Evolutionary conservation across 2,329 filamentous ascomycete genomes (phyloP).

Genomic region (Colletotrichum abscissum): DNA sequence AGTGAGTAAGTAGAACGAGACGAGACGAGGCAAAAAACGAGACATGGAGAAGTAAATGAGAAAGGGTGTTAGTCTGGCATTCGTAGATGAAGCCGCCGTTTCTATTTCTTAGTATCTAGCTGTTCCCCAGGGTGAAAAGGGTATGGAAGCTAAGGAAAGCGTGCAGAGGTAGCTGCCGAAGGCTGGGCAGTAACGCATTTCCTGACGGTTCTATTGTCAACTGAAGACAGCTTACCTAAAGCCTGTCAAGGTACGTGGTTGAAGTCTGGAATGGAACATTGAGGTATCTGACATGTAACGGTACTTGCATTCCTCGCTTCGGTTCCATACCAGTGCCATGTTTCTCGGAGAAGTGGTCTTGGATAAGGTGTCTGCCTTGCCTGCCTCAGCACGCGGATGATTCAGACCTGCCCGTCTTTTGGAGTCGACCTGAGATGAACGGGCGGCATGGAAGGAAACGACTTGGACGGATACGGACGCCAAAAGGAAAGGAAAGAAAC

Average conservation of each 20-base stretch:
- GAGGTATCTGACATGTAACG: neutral
- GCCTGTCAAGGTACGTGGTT: no score
- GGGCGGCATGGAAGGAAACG: conserved; percentile 3
- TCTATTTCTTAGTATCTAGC: neutral
- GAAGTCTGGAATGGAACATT: neutral
- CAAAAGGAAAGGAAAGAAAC: conserved; percentile 23
- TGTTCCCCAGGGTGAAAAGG: neutral
- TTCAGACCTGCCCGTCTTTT: neutral
- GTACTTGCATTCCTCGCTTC: neutral
- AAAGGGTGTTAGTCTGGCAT: neutral
- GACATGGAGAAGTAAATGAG: neutral
- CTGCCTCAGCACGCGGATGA: neutral
- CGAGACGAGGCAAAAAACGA: neutral
- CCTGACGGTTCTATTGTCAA: neutral
- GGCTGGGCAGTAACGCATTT: no score
- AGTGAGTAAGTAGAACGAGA: conserved; percentile 17
- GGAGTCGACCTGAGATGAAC: neutral
- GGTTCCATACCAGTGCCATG: neutral
- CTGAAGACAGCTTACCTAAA: neutral
- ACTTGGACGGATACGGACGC: conserved; percentile 13
- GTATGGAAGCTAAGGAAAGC: neutral
- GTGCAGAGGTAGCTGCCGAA: neutral
- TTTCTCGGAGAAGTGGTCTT: neutral
- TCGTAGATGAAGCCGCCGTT: neutral
- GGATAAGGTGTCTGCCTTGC: neutral